A percentile compares a stretch with the other conserved stretches of the same genome.
Conservation (phyloP, 2,329 filamentous ascomycete species). For the Balansia obtecta region DNA sequence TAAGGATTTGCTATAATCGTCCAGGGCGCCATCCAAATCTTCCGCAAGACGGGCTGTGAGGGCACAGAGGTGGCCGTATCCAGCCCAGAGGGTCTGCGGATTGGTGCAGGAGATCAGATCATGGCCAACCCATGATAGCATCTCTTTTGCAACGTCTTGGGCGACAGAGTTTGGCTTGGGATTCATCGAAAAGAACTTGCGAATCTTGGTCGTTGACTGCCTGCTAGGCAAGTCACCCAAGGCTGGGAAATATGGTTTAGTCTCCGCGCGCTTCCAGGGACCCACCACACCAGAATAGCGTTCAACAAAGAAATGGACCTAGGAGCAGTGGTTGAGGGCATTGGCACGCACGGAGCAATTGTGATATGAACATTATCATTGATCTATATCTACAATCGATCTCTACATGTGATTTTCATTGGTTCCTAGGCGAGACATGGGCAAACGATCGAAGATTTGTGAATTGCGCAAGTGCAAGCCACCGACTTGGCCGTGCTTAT, state of each 20-base stretch:
- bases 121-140: constrained; percentile 27
- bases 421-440: no score
- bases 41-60: constrained; percentile 29
- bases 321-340: neutral
- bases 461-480: no score
- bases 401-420: no score
- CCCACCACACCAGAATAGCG: neutral
- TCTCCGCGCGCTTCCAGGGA: no score
- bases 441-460: no score
- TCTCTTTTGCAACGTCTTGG: constrained; percentile 23
- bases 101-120: constrained; percentile 25
- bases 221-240: no score
- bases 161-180: constrained; percentile 5
- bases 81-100: constrained; percentile 36
- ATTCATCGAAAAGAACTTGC: neutral
- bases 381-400: no score
- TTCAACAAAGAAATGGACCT: neutral
- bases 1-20: neutral
- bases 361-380: no score
- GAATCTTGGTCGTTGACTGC: neutral
- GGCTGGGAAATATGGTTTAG: no score
- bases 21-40: constrained; percentile 9
- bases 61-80: constrained; percentile 43
- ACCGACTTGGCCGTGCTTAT: no score
- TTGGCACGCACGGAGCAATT: neutral